Evolutionary conservation across 257 asterid species (phyloP).

Genomic region (Nicotiana attenuata): DNA sequence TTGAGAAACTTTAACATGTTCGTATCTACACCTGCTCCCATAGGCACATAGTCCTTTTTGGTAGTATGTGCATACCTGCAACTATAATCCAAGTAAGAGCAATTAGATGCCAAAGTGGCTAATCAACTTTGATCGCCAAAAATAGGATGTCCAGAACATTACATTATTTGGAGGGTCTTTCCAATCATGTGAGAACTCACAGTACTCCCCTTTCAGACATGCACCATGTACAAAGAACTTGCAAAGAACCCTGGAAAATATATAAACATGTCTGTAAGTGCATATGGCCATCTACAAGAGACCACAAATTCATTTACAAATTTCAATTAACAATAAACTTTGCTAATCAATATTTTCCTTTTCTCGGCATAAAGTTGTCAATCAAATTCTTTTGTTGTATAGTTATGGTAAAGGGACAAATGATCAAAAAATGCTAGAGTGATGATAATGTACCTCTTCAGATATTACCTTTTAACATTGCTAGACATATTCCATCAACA

Average conservation of each 20-base stretch:
- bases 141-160: not conserved
- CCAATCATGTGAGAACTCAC: conserved; percentile 87
- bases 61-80: conserved; percentile 84
- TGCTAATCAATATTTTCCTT: not conserved
- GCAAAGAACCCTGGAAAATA: conserved; percentile 71
- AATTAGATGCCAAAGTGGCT: not conserved
- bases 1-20: conserved; percentile 62
- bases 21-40: conserved; percentile 86
- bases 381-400: not conserved
- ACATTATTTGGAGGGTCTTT: conserved; percentile 68
- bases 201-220: conserved; percentile 89
- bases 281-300: not conserved
- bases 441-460: not conserved
- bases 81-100: conserved; percentile 5
- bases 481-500: not conserved
- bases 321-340: not conserved
- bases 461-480: not conserved
- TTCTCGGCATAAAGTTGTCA: not conserved
- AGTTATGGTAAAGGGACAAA: not conserved
- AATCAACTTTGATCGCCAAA: not conserved
- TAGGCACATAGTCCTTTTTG: conserved; percentile 83
- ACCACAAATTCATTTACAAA: not conserved
- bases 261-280: conserved; percentile 9
- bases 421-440: not conserved
- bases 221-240: conserved; percentile 89